Evolutionary conservation across 768 basidiomycete genomes (phyloP), one percentile per base, ranked within the genome.

Genomic region (Serendipita sp.): DNA sequence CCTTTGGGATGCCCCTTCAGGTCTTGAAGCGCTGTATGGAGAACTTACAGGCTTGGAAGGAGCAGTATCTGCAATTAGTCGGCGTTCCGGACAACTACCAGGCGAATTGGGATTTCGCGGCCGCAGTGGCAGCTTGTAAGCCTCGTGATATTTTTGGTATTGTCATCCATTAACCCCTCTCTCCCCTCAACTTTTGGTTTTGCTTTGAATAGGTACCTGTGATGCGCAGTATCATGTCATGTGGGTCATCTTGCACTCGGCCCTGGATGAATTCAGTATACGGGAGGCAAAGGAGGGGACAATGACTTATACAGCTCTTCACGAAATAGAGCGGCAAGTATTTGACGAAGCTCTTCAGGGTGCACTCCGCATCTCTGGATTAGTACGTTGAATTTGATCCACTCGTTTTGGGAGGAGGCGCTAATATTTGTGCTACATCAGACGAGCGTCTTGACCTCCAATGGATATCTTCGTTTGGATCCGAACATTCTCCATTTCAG

Each of bases 171-270:
- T 33, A 48, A 65, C 62, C 62, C 48, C 16, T 34, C 53, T 5
- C 22, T n/a, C n/a, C n/a, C n/a, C n/a, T n/a, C n/a, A n/a, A n/a
- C n/a, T n/a, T n/a, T 22, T 33, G 61, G 26, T 30, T 11, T 44
- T 42, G 63, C 78, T 33, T 76, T 76, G 56, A 76, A 76, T n/a
- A 75, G 87, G 87, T 67, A 86, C 87, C 20, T 89, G 86, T 69
- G 88, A 93, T 70, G 88, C 89, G 30, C 90, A 87, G 30, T 94
- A 88, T 70, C 92, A 96, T 73, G 82, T 87, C 67, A 86, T 94
- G 82, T 95, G 90, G 90, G 83, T 93, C 64, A 81, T 84, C 43
- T 72, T 92, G 3, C 86, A 88, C 72, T 83, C 79, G 65, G 90
- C 91, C 1, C 73, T 95, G 65, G 85, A 90, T 63, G 90, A 94